Conservation (phyloP, 306 rosid species). For the Vigna reflexopilosa region DNA sequence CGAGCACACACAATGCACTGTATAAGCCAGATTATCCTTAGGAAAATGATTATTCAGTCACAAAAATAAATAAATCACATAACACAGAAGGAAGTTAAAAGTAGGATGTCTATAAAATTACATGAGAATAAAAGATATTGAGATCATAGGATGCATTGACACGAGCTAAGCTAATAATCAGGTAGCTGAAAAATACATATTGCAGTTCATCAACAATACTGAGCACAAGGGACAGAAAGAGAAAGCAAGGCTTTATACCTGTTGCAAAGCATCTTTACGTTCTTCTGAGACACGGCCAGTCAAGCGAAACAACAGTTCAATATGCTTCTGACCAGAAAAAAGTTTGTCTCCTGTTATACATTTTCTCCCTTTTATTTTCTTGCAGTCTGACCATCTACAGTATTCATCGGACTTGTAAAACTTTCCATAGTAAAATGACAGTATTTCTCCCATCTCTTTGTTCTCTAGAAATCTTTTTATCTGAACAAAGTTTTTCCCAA, state of each 20-base stretch:
- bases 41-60: slow-evolving; percentile 1
- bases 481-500: slow-evolving; percentile 72
- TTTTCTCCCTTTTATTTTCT: slow-evolving; percentile 66
- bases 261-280: slow-evolving; percentile 53
- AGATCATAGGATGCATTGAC: slow-evolving; percentile 36
- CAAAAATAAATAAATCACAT: not conserved
- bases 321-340: slow-evolving; percentile 73
- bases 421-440: slow-evolving; percentile 77
- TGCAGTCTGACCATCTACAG: slow-evolving; percentile 70
- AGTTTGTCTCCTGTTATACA: slow-evolving; percentile 62
- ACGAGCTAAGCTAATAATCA: slow-evolving; percentile 33
- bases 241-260: slow-evolving; percentile 57
- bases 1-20: not conserved
- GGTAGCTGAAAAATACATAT: slow-evolving; percentile 15
- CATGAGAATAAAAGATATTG: slow-evolving; percentile 20
- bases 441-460: slow-evolving; percentile 68
- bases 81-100: not conserved
- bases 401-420: slow-evolving; percentile 70
- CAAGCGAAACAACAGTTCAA: slow-evolving; percentile 72
- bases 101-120: slow-evolving; percentile 1
- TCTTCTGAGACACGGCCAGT: slow-evolving; percentile 61
- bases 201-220: slow-evolving; percentile 25
- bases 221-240: slow-evolving; percentile 24
- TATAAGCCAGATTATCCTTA: not conserved
- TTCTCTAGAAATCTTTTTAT: slow-evolving; percentile 64